Evolutionary conservation across 2,329 filamentous ascomycete genomes (phyloP).

Genomic region (Sporothrix globosa): DNA sequence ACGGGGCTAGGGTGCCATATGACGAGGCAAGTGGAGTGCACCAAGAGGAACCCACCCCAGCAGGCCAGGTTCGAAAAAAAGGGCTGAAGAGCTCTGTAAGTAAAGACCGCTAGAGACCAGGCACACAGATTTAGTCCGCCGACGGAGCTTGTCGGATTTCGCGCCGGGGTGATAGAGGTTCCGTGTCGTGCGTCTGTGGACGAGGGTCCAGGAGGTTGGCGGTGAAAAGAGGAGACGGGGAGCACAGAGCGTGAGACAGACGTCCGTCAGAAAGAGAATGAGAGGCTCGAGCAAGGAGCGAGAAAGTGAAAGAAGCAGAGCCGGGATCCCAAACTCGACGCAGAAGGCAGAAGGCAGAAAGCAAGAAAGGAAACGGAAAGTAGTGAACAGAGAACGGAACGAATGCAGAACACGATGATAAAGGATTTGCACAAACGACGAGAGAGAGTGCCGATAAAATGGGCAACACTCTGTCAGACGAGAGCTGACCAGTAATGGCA

Average conservation of each 20-base stretch:
- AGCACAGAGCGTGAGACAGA: neutral
- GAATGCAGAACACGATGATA: too few relatives aligned
- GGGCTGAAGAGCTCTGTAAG: conserved; percentile 12
- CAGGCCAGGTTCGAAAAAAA: conserved; percentile 11
- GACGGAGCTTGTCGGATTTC: conserved; percentile 12
- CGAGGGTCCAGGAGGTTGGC: neutral
- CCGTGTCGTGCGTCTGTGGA: neutral
- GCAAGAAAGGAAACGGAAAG: neutral
- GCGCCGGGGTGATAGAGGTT: neutral
- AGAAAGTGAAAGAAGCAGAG: neutral
- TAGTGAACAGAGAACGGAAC: too few relatives aligned
- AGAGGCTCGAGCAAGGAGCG: neutral
- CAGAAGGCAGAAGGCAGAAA: neutral
- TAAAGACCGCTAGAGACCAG: neutral
- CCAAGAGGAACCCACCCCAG: conserved; percentile 15
- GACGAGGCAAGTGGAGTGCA: conserved; percentile 29
- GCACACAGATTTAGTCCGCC: neutral
- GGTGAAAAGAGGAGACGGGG: conserved; percentile 5
- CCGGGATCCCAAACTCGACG: neutral
- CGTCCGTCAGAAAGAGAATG: neutral
- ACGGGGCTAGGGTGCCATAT: conserved; percentile 25
- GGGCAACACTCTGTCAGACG: neutral
- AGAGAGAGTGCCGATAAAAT: neutral
- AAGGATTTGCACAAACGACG: too few relatives aligned
- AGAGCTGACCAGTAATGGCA: neutral